Base-by-base conservation (phyloP, 2,329 filamentous ascomycete species). In the Hypoxylon sp. region DNA sequence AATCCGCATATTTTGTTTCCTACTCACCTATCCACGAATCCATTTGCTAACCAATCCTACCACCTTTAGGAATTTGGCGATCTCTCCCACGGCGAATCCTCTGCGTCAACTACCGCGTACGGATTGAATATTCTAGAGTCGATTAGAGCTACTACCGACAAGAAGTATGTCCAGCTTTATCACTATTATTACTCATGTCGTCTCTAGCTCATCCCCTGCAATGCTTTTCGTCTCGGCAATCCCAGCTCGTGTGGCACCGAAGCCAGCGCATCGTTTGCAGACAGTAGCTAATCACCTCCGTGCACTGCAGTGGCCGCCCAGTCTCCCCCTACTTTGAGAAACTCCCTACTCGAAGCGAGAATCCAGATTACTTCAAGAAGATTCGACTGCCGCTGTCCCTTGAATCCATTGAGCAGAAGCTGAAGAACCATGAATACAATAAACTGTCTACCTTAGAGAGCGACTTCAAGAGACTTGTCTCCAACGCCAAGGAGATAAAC, bases 401-500 rank as follows among this genome's bases (percentile, higher is more conserved):
- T 41, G 83, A 88, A 66, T 88, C 83, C 1, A 88, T 96, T 59
- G 90, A 96, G 78, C 80, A 81, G 41, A 94, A 91, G 74, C 80
- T 97, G 47, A 82, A 85, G 48, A 81, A 84, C 46, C 79, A 84
- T 67, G 83, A 87, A 63, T 96, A 96, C 71, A 72, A 82, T 11
- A 89, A 78, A 48, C 80, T 97, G 45, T 87, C 90, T 4, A 82
- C 88, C 46, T 78, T 97, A 10, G 92, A 97, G 74, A 88, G 89
- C 70, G 93, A 93, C 72, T 84, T 94, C 71, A 96, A 95, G 78
- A 88, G 92, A 62, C 90, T 97, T 82, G 89, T 96, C 52, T 83
- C 86, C 63, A 97, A 96, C 70, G 91, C 90, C 29, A 96, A 96
- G 74, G 87, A 91, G 50, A 95, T 86, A 76, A 94, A 94, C 69